These are phyloP conservation scores for Arthrobotrys entomopaga DNA, from an alignment of 2,329 filamentous ascomycete genomes.

Conservation along the genomic window DNA sequence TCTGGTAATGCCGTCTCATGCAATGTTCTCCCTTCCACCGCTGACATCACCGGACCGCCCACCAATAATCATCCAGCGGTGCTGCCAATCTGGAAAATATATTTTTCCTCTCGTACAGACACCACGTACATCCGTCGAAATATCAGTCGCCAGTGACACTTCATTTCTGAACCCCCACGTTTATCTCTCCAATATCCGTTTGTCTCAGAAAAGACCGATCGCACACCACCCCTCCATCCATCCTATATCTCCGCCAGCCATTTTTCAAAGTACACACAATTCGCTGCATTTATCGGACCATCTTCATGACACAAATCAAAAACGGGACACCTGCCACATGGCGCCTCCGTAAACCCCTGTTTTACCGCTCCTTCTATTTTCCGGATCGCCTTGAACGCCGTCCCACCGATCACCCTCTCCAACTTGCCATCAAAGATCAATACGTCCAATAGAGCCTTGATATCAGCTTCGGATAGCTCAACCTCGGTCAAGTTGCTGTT, in stretches of 20 bases:
- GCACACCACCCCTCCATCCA: neutral
- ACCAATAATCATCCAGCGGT: conserved; percentile 4
- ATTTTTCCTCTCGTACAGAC: neutral
- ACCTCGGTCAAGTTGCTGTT: conserved; percentile 71
- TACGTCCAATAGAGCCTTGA: conserved; percentile 86
- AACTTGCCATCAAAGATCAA: conserved; percentile 88
- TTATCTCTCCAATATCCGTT: neutral
- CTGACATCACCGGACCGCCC: neutral
- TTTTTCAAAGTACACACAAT: conserved; percentile 88
- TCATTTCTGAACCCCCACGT: neutral
- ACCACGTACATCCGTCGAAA: too few relatives aligned
- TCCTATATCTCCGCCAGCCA: conserved; percentile 71
- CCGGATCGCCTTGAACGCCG: conserved; percentile 61
- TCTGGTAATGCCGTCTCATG: conserved; percentile 30
- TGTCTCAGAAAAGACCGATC: neutral
- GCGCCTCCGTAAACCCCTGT: conserved; percentile 86
- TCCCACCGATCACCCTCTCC: conserved; percentile 68
- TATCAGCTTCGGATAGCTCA: conserved; percentile 72
- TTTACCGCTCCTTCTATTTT: conserved; percentile 60
- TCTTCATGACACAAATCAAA: conserved; percentile 92
- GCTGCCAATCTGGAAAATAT: conserved; percentile 8
- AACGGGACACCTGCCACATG: conserved; percentile 90
- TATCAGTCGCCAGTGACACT: too few relatives aligned
- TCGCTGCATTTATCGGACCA: conserved; percentile 86
- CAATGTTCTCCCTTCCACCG: conserved; percentile 30